Percentiles rank a stretch among this genome's conserved stretches.
Conservation (phyloP, 1,284 basidiomycete species). For the Agaricales sp. region DNA sequence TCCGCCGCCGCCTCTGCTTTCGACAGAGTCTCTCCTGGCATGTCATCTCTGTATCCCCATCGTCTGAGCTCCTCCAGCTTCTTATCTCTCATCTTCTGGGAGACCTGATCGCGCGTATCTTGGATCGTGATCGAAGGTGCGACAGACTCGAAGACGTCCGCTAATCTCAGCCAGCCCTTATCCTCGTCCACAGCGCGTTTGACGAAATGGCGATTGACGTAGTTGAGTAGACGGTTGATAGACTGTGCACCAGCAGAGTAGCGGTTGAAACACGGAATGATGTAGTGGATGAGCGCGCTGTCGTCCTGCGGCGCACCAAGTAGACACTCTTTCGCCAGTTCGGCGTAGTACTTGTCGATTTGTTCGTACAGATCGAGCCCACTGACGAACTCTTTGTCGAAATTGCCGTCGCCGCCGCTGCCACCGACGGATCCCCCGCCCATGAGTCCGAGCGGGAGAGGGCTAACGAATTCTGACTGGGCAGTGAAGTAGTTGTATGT, state of each 20-base stretch:
- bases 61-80: slow-evolving; percentile 49
- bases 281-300: slow-evolving; percentile 52
- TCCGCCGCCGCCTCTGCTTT: slow-evolving; percentile 60
- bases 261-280: slow-evolving; percentile 58
- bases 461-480: slow-evolving; percentile 36
- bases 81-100: slow-evolving; percentile 45
- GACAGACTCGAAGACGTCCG: slow-evolving; percentile 55
- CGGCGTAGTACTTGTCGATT: slow-evolving; percentile 55
- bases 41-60: slow-evolving; percentile 56
- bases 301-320: slow-evolving; percentile 57
- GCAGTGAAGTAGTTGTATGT: slow-evolving; percentile 62
- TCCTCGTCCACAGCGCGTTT: slow-evolving; percentile 69
- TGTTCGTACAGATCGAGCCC: slow-evolving; percentile 63
- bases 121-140: slow-evolving; percentile 40
- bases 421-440: not conserved
- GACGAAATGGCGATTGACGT: slow-evolving; percentile 71
- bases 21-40: slow-evolving; percentile 33
- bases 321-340: slow-evolving; percentile 47
- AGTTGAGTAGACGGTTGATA: slow-evolving; percentile 61
- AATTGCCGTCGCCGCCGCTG: slow-evolving; percentile 10
- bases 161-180: slow-evolving; percentile 60
- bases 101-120: slow-evolving; percentile 46
- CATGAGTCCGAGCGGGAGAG: slow-evolving; percentile 15
- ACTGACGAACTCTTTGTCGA: slow-evolving; percentile 22
- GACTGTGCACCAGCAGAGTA: slow-evolving; percentile 55